Percentiles rank a stretch among this genome's conserved stretches.
Evolutionary conservation across 2,329 filamentous ascomycete genomes (phyloP).

Genomic region (Alternaria ventricosa): DNA sequence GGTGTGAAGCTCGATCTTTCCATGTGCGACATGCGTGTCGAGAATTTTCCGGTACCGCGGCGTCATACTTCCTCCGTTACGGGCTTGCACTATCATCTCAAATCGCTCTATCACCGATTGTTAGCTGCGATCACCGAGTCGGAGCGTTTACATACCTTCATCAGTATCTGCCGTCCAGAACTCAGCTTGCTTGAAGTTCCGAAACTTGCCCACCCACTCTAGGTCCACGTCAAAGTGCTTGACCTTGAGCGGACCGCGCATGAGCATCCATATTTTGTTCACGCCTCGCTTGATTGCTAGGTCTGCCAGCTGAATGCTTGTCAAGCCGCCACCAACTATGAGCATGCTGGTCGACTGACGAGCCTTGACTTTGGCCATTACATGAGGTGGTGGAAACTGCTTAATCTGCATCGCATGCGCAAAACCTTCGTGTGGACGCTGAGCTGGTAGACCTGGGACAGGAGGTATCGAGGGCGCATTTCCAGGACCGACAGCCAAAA

Average conservation of each 20-base stretch:
- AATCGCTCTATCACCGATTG: constrained; percentile 60
- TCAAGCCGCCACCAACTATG: constrained; percentile 77
- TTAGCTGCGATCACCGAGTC: not conserved
- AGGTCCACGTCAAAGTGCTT: constrained; percentile 82
- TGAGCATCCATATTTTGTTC: constrained; percentile 71
- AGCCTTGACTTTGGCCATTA: constrained; percentile 61
- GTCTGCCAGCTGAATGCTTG: constrained; percentile 75
- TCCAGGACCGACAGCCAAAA: constrained; percentile 74
- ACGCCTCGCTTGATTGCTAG: constrained; percentile 70
- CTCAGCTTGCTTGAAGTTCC: constrained; percentile 75
- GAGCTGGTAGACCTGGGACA: constrained; percentile 49
- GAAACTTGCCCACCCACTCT: constrained; percentile 82
- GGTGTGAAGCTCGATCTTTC: constrained; percentile 63
- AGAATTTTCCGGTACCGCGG: constrained; percentile 71
- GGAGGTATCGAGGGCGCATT: constrained; percentile 59
- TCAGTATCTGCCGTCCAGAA: constrained; percentile 81
- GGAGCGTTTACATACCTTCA: constrained; percentile 50
- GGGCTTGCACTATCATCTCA: constrained; percentile 68
- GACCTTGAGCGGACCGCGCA: constrained; percentile 66
- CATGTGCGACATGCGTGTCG: constrained; percentile 62
- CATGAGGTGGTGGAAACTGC: constrained; percentile 61
- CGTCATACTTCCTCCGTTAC: constrained; percentile 79
- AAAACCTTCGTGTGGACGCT: constrained; percentile 54
- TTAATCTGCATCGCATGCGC: constrained; percentile 71
- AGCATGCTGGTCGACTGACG: constrained; percentile 64